A percentile compares a stretch with the other conserved stretches of the same genome.
Evolutionary conservation across 208 protist genomes (phyloP).

Genomic region (Leishmania tarentolae): DNA sequence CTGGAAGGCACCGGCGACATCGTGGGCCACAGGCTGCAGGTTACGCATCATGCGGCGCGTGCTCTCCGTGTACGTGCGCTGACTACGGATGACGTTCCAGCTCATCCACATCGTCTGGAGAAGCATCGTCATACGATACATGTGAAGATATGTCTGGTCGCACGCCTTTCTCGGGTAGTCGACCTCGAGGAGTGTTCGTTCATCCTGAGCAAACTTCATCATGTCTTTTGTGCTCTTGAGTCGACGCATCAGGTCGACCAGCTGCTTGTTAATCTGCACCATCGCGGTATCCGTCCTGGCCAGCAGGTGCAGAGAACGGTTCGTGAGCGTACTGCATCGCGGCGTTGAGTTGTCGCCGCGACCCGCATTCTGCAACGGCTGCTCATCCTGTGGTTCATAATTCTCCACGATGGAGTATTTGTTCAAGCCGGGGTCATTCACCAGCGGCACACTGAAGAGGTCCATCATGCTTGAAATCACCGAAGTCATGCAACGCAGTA

Average conservation of each 20-base stretch:
- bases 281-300: conserved; percentile 47
- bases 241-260: conserved; percentile 55
- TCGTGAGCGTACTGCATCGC: conserved; percentile 29
- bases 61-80: conserved; percentile 46
- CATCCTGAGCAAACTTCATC: conserved; percentile 78
- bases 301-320: conserved; percentile 56
- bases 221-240: conserved; percentile 74
- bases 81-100: conserved; percentile 82
- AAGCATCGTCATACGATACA: conserved; percentile 81
- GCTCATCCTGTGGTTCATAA: conserved; percentile 8
- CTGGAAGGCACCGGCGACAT: conserved; percentile 62
- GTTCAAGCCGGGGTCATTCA: not conserved
- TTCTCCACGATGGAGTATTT: not conserved
- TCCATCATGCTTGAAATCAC: conserved; percentile 53
- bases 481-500: conserved; percentile 64
- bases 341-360: not conserved
- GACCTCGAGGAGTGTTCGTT: conserved; percentile 68
- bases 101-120: conserved; percentile 84
- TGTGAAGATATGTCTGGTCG: conserved; percentile 55
- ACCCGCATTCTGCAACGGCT: not conserved
- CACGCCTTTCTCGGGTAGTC: conserved; percentile 82
- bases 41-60: conserved; percentile 63
- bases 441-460: conserved; percentile 61
- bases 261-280: conserved; percentile 47
- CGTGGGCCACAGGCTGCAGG: conserved; percentile 66